Conservation (phyloP, 2,329 filamentous ascomycete species). For the Penicillium sp. region DNA sequence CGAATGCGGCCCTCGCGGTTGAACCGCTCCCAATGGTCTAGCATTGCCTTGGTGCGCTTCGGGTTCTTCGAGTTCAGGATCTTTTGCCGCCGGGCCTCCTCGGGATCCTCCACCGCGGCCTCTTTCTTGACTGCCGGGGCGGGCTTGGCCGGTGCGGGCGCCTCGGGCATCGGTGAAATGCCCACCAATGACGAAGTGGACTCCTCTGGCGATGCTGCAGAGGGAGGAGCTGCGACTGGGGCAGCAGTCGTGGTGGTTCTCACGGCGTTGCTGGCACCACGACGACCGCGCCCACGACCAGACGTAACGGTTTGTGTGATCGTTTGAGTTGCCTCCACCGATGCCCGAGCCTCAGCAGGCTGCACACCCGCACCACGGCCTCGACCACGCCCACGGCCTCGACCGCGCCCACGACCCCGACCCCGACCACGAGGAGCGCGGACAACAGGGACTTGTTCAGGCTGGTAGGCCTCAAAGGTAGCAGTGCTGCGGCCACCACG, state of each 20-base stretch:
- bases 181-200: constrained; percentile 9
- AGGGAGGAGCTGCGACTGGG: constrained; percentile 17
- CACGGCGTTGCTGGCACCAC: constrained; percentile 22
- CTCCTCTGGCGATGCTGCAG: constrained; percentile 9
- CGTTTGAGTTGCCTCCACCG: constrained; percentile 24
- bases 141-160: constrained; percentile 9
- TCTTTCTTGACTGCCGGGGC: constrained; percentile 18
- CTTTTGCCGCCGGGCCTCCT: constrained; percentile 40
- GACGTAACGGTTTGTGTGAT: constrained; percentile 18
- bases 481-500: constrained; percentile 27
- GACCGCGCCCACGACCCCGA: constrained; percentile 32
- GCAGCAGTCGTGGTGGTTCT: constrained; percentile 11
- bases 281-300: constrained; percentile 26
- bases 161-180: constrained; percentile 18
- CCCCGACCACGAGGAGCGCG: constrained; percentile 19
- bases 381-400: constrained; percentile 34
- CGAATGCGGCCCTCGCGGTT: constrained; percentile 46
- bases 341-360: constrained; percentile 23
- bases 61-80: constrained; percentile 49
- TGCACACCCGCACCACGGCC: constrained; percentile 17
- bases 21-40: constrained; percentile 49
- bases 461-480: constrained; percentile 26
- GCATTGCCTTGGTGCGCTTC: constrained; percentile 48
- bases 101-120: constrained; percentile 27
- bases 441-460: constrained; percentile 18